Evolutionary conservation across 2,329 filamentous ascomycete species (phyloP), one percentile per base, ranked within the genome.

Genomic region (Trichoderma atroviride): DNA sequence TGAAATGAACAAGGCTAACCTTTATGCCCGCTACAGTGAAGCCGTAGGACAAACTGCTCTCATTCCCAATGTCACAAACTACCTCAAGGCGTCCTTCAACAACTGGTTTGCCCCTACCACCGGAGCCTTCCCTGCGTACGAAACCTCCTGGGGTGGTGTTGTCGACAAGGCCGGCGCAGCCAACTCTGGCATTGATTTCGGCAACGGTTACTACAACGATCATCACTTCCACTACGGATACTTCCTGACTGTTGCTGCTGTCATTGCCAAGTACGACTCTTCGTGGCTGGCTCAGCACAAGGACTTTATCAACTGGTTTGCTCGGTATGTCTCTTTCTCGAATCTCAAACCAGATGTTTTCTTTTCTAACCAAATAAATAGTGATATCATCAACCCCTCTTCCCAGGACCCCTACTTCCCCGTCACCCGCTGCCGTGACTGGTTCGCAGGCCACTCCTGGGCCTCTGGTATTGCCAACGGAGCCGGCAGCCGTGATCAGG

Each of bases 151-250:
- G 74, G 74, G 74, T 4, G 74, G 74, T 55, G 65, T 76, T 24
- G 67, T 75, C 57, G 68, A 71, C 70, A 74, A 72, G 62, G 74
- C 72, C 13, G 73, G 74, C 13, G 68, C 70, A 5, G 66, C 52
- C 16, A 73, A 75, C 43, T 52, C 70, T 27, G 69, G 69, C 10
- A 67, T 74, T 24, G 75, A 77, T 64, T 77, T 75, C 68, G 75
- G 75, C 19, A 76, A 77, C 55, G 73, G 71, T 7, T 74, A 71
- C 53, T 76, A 76, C 70, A 77, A 77, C 70, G 75, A 77, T 47
- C 75, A 77, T 58, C 74, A 76, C 61, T 77, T 77, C 71, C 75
- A 77, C 67, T 77, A 75, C 53, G 75, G 74, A 29, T 77, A 77
- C 47, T 74, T 73, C 56, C 69, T 76, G 11, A 64, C 65, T 16